These are phyloP conservation scores for Suhomyces taliae DNA, from an alignment of 1,139 yeast genomes.

Conservation along the genomic window DNA sequence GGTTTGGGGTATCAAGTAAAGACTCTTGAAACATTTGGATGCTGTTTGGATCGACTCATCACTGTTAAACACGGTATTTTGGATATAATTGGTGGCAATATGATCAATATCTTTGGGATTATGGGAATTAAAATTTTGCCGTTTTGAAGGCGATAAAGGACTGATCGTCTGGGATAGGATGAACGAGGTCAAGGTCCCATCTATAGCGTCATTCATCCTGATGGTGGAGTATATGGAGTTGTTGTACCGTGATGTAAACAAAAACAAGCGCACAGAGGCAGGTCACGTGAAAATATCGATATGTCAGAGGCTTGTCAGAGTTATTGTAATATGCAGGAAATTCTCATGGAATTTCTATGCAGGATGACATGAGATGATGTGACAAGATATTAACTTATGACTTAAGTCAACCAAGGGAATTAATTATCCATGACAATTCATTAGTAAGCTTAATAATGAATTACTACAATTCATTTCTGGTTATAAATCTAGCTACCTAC, in stretches of 20 bases:
- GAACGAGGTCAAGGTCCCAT: conserved; percentile 8
- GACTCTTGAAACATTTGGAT: conserved; percentile 21
- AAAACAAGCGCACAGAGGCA: conserved; percentile 2
- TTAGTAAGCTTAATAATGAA: too few relatives aligned
- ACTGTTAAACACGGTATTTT: conserved; percentile 5
- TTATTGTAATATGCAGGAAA: too few relatives aligned
- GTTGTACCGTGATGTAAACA: conserved; percentile 5
- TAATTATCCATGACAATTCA: too few relatives aligned
- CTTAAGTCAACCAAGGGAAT: too few relatives aligned
- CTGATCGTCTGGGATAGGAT: conserved; percentile 7
- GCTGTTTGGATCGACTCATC: conserved; percentile 7
- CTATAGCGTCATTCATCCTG: conserved; percentile 4
- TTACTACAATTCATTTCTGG: too few relatives aligned
- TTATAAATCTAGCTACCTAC: too few relatives aligned
- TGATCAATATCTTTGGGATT: conserved; percentile 13
- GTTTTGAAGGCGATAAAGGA: conserved; percentile 12
- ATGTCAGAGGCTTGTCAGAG: too few relatives aligned
- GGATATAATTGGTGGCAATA: conserved; percentile 11
- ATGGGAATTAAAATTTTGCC: conserved; percentile 11
- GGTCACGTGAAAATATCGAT: conserved; percentile 3
- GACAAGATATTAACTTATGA: too few relatives aligned
- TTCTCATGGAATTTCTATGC: too few relatives aligned
- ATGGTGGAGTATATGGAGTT: not conserved
- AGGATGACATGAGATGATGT: too few relatives aligned
- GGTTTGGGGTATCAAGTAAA: conserved; percentile 15